phyloP scores from a whole-genome alignment of 2,329 filamentous ascomycete species.

The Sporothrix protearum region DNA sequence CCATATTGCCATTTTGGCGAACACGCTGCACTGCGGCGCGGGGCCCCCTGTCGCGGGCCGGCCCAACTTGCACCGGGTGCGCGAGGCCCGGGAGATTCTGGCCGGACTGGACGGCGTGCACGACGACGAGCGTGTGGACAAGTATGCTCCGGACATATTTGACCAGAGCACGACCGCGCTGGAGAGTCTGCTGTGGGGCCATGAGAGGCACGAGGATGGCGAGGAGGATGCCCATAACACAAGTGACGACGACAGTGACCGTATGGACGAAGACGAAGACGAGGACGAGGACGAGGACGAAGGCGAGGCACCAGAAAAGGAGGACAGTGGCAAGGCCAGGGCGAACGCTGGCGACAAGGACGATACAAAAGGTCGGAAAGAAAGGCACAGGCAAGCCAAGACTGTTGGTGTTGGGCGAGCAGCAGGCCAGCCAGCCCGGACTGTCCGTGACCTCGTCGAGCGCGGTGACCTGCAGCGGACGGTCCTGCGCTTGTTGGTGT shows the following conservation, averaged over 20 bases:
- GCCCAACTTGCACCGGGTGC: conserved; percentile 40
- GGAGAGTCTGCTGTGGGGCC: conserved; percentile 22
- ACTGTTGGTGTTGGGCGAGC: not conserved
- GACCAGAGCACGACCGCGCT: conserved; percentile 27
- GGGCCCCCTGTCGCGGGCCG: conserved; percentile 33
- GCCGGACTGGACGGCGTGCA: conserved; percentile 42
- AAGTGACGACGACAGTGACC: not conserved
- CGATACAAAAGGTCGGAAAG: too few species aligned
- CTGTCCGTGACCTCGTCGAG: conserved; percentile 36
- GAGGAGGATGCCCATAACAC: conserved; percentile 24
- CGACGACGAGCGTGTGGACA: conserved; percentile 40
- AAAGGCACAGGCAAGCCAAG: not conserved
- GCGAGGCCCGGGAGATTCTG: conserved; percentile 51
- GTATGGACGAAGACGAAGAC: not conserved
- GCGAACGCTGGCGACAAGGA: too few species aligned
- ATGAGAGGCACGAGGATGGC: conserved; percentile 22
- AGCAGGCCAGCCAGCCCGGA: not conserved
- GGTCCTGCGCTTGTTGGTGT: conserved; percentile 52
- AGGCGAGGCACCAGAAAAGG: not conserved
- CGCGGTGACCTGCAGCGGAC: conserved; percentile 49
- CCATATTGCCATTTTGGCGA: conserved; percentile 51
- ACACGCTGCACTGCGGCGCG: conserved; percentile 49
- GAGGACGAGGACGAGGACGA: not conserved
- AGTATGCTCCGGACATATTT: conserved; percentile 48
- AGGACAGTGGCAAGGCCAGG: too few species aligned